Evolutionary conservation across 2,329 filamentous ascomycete species (phyloP).

Genomic region (Aspergillus brunneoviolaceus): DNA sequence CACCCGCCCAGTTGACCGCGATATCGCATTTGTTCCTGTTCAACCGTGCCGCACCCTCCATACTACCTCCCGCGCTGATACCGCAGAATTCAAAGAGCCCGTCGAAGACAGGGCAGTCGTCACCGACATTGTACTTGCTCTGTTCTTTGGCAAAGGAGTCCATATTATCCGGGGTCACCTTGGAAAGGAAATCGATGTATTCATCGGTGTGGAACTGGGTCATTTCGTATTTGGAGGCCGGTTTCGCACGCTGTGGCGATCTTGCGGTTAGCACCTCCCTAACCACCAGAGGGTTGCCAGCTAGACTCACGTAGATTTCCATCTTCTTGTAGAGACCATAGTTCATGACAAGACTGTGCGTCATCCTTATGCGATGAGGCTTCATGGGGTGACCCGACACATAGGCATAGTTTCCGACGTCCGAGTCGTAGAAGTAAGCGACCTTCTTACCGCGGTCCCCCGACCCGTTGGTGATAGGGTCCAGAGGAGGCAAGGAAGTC

Average conservation of each 20-base stretch:
- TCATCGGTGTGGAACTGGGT: conserved; percentile 72
- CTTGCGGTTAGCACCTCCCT: conserved; percentile 20
- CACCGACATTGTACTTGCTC: conserved; percentile 71
- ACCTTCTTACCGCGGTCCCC: conserved; percentile 71
- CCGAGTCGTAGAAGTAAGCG: conserved; percentile 97
- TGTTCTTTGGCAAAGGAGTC: conserved; percentile 89
- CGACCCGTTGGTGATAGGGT: conserved; percentile 53
- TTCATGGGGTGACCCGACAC: conserved; percentile 72
- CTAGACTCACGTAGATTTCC: conserved; percentile 62
- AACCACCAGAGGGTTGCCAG: not conserved
- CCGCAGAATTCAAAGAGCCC: conserved; percentile 70
- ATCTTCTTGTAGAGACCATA: conserved; percentile 72
- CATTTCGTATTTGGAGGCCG: conserved; percentile 70
- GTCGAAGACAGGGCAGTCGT: conserved; percentile 65
- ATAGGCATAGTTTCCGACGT: conserved; percentile 98
- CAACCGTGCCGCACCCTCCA: conserved; percentile 68
- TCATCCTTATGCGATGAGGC: conserved; percentile 67
- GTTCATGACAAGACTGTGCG: conserved; percentile 67
- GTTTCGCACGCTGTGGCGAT: conserved; percentile 68
- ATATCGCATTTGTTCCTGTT: conserved; percentile 69
- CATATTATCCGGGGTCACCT: conserved; percentile 98
- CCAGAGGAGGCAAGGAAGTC: conserved; percentile 56
- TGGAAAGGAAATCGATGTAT: conserved; percentile 72
- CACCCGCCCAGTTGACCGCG: conserved; percentile 84
- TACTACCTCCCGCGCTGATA: conserved; percentile 67